Evolutionary conservation across 1,284 basidiomycete species (phyloP).

Genomic region (Naganishia sp.): DNA sequence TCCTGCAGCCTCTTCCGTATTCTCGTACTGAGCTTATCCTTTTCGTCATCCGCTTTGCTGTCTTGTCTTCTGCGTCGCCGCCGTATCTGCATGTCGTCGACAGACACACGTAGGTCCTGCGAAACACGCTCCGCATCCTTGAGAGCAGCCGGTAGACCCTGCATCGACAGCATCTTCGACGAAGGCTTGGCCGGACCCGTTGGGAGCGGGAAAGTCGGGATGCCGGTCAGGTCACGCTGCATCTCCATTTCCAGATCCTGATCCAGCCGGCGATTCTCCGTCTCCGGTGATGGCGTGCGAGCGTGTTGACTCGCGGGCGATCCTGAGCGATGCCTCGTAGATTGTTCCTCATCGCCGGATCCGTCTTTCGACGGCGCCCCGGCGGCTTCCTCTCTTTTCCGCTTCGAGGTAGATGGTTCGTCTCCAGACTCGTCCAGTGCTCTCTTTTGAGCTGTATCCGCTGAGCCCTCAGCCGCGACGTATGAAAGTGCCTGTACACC

Average conservation of each 20-base stretch:
- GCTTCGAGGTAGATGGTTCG: constrained; percentile 36
- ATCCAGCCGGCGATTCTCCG: constrained; percentile 7
- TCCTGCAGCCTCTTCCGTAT: constrained; percentile 61
- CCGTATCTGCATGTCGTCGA: constrained; percentile 53
- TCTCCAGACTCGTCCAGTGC: constrained; percentile 36
- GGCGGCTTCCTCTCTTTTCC: constrained; percentile 34
- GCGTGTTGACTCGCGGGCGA: constrained; percentile 55
- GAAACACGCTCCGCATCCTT: constrained; percentile 71
- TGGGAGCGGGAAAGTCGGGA: constrained; percentile 66
- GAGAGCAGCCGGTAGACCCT: constrained; percentile 74
- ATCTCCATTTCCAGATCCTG: constrained; percentile 25
- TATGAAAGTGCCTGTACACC: constrained; percentile 32
- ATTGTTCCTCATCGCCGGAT: constrained; percentile 32
- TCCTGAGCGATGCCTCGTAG: constrained; percentile 33
- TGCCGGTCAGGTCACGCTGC: constrained; percentile 24
- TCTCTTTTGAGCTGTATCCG: constrained; percentile 10
- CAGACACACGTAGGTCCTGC: constrained; percentile 58
- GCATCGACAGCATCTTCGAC: constrained; percentile 66
- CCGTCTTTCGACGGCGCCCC: constrained; percentile 30
- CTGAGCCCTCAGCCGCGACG: constrained; percentile 35
- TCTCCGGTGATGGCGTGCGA: constrained; percentile 15
- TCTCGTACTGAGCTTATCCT: constrained; percentile 57
- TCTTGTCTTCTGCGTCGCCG: constrained; percentile 6
- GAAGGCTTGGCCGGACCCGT: constrained; percentile 69
- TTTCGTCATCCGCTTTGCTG: constrained; percentile 56